These are phyloP conservation scores for Keqinozyma sinolaborantium DNA, from an alignment of 1,139 yeast genomes.

Conservation along the genomic window DNA sequence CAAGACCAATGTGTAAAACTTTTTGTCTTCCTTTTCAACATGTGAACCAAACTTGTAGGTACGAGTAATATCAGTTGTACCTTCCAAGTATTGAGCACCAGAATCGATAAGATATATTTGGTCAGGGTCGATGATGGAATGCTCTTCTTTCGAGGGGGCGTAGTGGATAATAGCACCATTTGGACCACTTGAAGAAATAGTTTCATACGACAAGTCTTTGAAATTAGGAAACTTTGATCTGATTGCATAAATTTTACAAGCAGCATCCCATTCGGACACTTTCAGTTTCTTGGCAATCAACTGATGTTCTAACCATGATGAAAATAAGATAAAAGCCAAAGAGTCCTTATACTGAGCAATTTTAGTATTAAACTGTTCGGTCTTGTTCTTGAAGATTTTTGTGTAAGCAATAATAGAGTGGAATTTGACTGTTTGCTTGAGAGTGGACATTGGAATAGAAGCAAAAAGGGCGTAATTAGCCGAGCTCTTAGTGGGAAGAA, in stretches of 20 bases:
- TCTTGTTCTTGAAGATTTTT: conserved; percentile 35
- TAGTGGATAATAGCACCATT: conserved; percentile 56
- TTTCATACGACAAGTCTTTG: conserved; percentile 50
- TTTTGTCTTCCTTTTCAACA: conserved; percentile 24
- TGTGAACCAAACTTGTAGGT: conserved; percentile 38
- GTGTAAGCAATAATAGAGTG: conserved; percentile 33
- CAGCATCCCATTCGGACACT: conserved; percentile 41
- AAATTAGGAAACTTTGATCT: conserved; percentile 42
- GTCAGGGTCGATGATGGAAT: conserved; percentile 37
- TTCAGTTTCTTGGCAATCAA: conserved; percentile 20
- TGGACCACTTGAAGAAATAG: conserved; percentile 53
- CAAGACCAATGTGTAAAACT: conserved; percentile 48
- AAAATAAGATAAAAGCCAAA: conserved; percentile 35
- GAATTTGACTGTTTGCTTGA: conserved; percentile 20
- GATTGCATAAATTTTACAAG: conserved; percentile 38
- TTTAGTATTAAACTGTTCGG: conserved; percentile 36
- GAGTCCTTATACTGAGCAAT: conserved; percentile 45
- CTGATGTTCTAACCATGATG: conserved; percentile 41
- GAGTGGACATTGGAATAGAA: conserved; percentile 25
- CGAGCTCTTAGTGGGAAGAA: conserved; percentile 28
- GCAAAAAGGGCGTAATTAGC: conserved; percentile 33
- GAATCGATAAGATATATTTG: conserved; percentile 47
- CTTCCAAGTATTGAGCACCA: conserved; percentile 56
- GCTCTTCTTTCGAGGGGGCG: conserved; percentile 44
- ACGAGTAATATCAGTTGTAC: conserved; percentile 59